Conservation (phyloP, 192 early-diverging fungal species). For the Coemansia furcata region DNA sequence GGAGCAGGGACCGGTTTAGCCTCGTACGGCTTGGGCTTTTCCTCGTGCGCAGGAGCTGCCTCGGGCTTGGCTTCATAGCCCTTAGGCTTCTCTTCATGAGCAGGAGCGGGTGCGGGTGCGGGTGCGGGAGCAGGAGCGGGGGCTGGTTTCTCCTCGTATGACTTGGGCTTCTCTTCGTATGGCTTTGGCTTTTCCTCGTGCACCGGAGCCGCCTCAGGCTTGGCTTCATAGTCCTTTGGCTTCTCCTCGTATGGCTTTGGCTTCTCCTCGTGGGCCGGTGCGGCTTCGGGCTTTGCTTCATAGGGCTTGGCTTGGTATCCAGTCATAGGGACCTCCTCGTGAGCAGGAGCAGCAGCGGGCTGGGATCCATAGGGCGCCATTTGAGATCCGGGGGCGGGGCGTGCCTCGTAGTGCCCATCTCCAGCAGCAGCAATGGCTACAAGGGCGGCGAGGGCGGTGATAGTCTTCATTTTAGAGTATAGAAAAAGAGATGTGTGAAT, state of each 20-base stretch:
- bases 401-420: slow-evolving; percentile 31
- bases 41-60: too few relatives aligned
- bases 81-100: too few relatives aligned
- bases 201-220: neutral
- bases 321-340: slow-evolving; percentile 15
- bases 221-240: neutral
- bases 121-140: too few relatives aligned
- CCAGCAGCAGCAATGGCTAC: slow-evolving; percentile 39
- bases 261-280: neutral
- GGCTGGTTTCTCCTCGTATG: too few relatives aligned
- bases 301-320: neutral
- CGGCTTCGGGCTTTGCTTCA: neutral
- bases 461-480: slow-evolving; percentile 26
- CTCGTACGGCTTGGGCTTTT: too few relatives aligned
- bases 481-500: slow-evolving; percentile 3
- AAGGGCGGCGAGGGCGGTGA: slow-evolving; percentile 36
- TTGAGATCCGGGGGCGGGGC: neutral
- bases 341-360: slow-evolving; percentile 14
- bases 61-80: too few relatives aligned
- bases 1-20: too few relatives aligned
- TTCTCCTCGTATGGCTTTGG: neutral
- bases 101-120: too few relatives aligned
- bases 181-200: slow-evolving; percentile 15
- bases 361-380: slow-evolving; percentile 4
- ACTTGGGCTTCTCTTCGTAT: too few relatives aligned